These are phyloP conservation scores for Yamadazyma membranifaciens DNA, from an alignment of 1,139 yeast species.

Conservation along the genomic window DNA sequence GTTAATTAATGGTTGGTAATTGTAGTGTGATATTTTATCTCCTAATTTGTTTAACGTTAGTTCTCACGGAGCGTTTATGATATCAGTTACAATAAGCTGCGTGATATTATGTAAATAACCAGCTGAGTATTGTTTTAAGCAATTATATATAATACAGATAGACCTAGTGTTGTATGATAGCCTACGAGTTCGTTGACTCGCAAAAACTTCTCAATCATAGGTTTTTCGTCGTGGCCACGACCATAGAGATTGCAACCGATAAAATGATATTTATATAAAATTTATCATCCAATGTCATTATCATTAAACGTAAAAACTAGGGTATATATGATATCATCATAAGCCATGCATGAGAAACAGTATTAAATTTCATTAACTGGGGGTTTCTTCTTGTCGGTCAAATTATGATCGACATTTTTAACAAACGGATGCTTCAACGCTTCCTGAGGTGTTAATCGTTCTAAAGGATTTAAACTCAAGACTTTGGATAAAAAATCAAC, in stretches of 20 bases:
- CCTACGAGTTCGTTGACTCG: slow-evolving; percentile 4
- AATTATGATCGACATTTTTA: slow-evolving; percentile 19
- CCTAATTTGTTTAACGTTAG: too few species aligned
- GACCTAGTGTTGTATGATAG: neutral
- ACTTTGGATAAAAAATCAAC: slow-evolving; percentile 78
- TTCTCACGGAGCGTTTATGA: too few species aligned
- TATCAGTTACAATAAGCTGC: too few species aligned
- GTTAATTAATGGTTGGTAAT: neutral
- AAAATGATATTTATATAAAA: neutral
- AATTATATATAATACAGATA: neutral
- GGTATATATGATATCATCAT: too few species aligned
- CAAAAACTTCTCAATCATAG: neutral
- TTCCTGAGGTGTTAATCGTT: slow-evolving; percentile 95
- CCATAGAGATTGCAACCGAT: neutral
- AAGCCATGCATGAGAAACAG: too few species aligned
- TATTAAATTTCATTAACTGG: slow-evolving; percentile 4
- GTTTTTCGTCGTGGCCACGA: neutral
- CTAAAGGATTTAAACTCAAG: slow-evolving; percentile 83
- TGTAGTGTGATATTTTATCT: neutral
- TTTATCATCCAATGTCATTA: neutral
- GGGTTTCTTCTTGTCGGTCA: neutral
- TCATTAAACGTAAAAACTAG: too few species aligned
- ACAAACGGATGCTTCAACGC: slow-evolving; percentile 92
- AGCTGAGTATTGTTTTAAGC: neutral
- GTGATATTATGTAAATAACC: neutral